Conservation (phyloP, 2,329 filamentous ascomycete genomes). For the Hymenoscyphus salicellus region DNA sequence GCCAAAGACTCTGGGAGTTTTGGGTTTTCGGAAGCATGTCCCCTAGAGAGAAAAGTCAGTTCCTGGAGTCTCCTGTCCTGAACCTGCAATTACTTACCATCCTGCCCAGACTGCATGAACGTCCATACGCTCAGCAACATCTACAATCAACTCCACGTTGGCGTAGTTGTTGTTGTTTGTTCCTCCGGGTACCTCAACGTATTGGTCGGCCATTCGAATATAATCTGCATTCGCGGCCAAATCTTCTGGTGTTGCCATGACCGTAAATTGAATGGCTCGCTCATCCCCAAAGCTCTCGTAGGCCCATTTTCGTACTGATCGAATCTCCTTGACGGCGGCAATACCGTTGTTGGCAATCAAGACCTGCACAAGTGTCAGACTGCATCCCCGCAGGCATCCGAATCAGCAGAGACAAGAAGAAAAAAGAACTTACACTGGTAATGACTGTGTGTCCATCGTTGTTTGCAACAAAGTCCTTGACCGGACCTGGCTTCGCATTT, state of each 20-base stretch:
- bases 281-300: constrained; percentile 99
- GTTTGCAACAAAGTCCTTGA: constrained; percentile 92
- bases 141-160: constrained; percentile 98
- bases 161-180: constrained; percentile 99
- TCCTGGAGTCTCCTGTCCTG: background rate
- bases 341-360: constrained; percentile 99
- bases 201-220: constrained; percentile 99
- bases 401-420: background rate
- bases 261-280: constrained; percentile 96
- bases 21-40: constrained; percentile 97
- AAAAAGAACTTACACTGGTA: constrained; percentile 70
- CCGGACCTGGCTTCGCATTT: constrained; percentile 76
- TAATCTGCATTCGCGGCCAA: constrained; percentile 96
- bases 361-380: constrained; percentile 55
- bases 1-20: constrained; percentile 94
- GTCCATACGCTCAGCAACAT: constrained; percentile 96
- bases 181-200: constrained; percentile 96
- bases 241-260: constrained; percentile 99
- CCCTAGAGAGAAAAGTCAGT: constrained; percentile 51
- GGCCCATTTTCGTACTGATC: constrained; percentile 99
- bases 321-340: constrained; percentile 97
- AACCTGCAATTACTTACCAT: constrained; percentile 65
- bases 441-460: constrained; percentile 97
- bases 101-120: constrained; percentile 99
- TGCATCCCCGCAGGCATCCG: background rate